Conservation (phyloP, 2,329 filamentous ascomycete species). For the Sclerotinia nivalis region DNA sequence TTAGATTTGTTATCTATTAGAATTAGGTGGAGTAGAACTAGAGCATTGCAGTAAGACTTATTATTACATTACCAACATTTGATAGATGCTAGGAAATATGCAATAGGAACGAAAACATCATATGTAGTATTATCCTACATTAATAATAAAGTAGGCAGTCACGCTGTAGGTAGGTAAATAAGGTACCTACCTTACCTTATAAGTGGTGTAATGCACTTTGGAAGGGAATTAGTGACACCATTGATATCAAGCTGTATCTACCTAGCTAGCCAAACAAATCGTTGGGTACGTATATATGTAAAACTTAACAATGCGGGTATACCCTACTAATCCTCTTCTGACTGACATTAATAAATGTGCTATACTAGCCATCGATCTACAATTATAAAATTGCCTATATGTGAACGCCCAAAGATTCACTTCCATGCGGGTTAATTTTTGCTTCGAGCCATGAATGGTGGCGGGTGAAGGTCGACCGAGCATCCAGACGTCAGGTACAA, state of each 20-base stretch:
- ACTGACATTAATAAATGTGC: neutral
- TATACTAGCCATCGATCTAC: neutral
- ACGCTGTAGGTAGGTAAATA: neutral
- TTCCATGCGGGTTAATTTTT: neutral
- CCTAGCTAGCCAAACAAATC: too few relatives aligned
- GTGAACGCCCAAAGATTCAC: neutral
- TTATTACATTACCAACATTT: neutral
- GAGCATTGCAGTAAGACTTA: too few relatives aligned
- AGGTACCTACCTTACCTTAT: neutral
- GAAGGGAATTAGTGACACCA: too few relatives aligned
- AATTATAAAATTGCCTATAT: neutral
- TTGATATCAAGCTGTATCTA: too few relatives aligned
- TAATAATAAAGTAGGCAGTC: neutral
- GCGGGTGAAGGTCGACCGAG: neutral
- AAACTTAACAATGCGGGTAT: neutral
- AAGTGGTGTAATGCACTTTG: neutral
- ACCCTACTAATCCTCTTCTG: neutral
- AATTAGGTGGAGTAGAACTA: neutral
- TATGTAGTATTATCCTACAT: neutral
- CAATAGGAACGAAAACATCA: neutral
- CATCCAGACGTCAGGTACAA: conserved; percentile 24
- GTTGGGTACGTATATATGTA: neutral
- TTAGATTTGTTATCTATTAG: neutral
- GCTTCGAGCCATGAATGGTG: conserved; percentile 16
- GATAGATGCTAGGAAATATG: neutral